Base-by-base conservation (phyloP, 208 protist genomes). In the Trypanosoma grayi region DNA sequence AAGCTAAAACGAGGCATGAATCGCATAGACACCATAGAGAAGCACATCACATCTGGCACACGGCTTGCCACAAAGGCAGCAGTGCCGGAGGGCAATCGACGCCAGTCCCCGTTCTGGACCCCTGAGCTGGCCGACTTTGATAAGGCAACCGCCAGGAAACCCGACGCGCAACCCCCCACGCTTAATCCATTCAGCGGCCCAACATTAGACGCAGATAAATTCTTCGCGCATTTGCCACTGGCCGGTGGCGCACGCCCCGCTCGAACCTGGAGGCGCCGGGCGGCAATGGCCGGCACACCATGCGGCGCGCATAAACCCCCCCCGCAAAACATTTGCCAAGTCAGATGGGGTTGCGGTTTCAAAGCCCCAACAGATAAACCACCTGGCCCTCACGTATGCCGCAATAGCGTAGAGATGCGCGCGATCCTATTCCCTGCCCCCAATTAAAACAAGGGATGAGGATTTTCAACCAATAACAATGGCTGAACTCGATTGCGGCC, bases 221-320 rank as follows among this genome's bases (percentile, higher is more conserved):
- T 16, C 58, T 71, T 3, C 27, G 39, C 13, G 44, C 50, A 53
- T 31, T 25, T 0, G 22, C 59, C 4, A 43, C 39, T 7, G 9
- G 14, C 2, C 14, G 46, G 20, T 65, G 36, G 46, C 14, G 30
- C 31, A 20, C 24, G 14, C 18, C 7, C 37, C 25, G 34, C 18
- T 7, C 4, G 3, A 40, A 53, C 31, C 14, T 53, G 22, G 11
- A n/a, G 5, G 25, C 36, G 2, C 25, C 59, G 0, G 43, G 43
- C 13, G 20, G 28, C 6, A 6, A 22, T 10, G 6, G 47, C 11
- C 55, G 59, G 46, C 31, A 55, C 20, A 28, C 55, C n/a, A 9
- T 65, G 1, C 50, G 55, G 31, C 10, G 11, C 11, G 33, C 27
- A 31, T 43, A 44, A 28, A 46, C 46, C 27, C 59, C 59, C 9